A percentile compares a stretch with the other conserved stretches of the same genome.
Conservation (phyloP, 176 grass and related monocot species). For the Eleusine coracana region DNA sequence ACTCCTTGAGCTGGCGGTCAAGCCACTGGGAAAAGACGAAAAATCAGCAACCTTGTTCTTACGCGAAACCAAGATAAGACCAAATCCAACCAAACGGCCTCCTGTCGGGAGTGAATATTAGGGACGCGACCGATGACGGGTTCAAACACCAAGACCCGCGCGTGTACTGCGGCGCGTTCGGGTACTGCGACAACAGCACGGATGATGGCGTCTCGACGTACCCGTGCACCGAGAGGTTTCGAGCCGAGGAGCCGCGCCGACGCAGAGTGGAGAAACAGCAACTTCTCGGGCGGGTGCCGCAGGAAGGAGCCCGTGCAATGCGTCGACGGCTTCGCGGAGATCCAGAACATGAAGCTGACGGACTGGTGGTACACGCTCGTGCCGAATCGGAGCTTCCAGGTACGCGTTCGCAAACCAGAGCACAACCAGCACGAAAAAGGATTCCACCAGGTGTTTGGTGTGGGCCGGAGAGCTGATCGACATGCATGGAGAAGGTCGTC, state of each 20-base stretch:
- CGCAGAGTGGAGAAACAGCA: background rate
- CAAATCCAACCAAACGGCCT: no score
- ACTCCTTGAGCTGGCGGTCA: no score
- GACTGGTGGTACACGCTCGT: background rate
- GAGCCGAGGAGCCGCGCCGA: background rate
- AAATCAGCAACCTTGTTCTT: no score
- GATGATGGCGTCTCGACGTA: background rate
- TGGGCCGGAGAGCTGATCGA: background rate
- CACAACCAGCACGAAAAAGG: background rate
- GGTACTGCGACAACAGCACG: background rate
- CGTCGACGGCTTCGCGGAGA: background rate
- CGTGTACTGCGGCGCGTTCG: background rate
- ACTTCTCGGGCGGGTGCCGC: background rate
- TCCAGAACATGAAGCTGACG: background rate
- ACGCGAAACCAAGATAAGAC: no score
- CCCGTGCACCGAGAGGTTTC: background rate
- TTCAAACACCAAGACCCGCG: background rate
- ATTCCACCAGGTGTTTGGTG: background rate
- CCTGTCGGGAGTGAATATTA: no score
- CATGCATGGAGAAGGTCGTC: background rate
- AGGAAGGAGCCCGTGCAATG: background rate
- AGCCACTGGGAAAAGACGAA: no score
- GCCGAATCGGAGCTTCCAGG: conserved; percentile 29
- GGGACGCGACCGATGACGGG: no score
- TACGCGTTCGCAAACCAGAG: conserved; percentile 32